Conservation (phyloP, 257 asterid genomes). For the Avicennia marina region DNA sequence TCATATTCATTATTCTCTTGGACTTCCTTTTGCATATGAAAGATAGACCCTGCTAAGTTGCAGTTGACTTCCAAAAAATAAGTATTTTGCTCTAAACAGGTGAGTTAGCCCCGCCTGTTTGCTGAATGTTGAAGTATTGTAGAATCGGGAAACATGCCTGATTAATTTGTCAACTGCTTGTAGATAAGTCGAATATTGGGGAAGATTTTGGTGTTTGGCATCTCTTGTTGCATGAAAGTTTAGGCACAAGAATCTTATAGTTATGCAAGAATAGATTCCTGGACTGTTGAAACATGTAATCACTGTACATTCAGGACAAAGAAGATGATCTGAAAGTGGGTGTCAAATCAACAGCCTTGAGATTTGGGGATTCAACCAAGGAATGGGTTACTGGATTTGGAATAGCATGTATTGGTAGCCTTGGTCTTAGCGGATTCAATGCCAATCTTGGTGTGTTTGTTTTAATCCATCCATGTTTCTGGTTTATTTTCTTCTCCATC, state of each 20-base stretch:
- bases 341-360: conserved; percentile 86
- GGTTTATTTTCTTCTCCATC: conserved; percentile 1
- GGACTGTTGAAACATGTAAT: conserved; percentile 3
- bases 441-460: conserved; percentile 56
- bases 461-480: neutral
- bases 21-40: too few relatives aligned
- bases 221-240: neutral
- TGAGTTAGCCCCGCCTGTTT: neutral
- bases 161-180: conserved; percentile 11
- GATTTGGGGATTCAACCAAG: conserved; percentile 82
- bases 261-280: too few relatives aligned
- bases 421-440: conserved; percentile 65
- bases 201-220: conserved; percentile 8
- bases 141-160: conserved; percentile 1
- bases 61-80: too few relatives aligned
- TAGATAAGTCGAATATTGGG: neutral
- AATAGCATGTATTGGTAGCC: conserved; percentile 69
- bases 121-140: conserved; percentile 2
- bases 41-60: too few relatives aligned
- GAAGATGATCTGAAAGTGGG: conserved; percentile 79
- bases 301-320: conserved; percentile 59
- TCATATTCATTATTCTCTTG: too few relatives aligned
- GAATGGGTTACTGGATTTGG: conserved; percentile 77
- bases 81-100: neutral
- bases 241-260: too few relatives aligned